Base-by-base conservation (phyloP, 1,139 yeast genomes). In the Komagataea norvegica region DNA sequence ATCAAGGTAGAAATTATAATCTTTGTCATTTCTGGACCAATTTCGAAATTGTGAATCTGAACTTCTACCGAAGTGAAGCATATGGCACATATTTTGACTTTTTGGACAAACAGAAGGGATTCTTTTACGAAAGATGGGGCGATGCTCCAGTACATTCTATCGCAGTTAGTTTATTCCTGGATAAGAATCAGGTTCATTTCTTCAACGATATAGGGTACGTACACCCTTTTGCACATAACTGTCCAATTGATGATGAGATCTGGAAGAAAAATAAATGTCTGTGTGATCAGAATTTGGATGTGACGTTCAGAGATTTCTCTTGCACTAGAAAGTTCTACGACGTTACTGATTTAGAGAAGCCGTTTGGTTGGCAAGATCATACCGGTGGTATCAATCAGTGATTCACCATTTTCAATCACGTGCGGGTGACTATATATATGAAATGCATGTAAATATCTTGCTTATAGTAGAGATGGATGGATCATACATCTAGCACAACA, bases 21-120 rank as follows among this genome's bases (percentile, higher is more conserved):
- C 63, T 77, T 31, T 79, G 86, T 52, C 86, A 79, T 57, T 79
- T 77, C 64, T 79, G 86, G 85, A 73, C 82, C 26, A 79, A 79
- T 59, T 79, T 79, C 51, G 86, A 79, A 57, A 69, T 79, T 44
- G 84, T 78, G 20, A 66, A 70, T 47, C 60, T 79, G 54, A 65
- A 72, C 47, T 61, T 76, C 42, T 72, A 76, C 65, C 61, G 82
- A 53, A 57, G 69, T 15, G 65, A 70, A 29, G 73, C 73, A 18
- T 77, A 77, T 54, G 52, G 49, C 34, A 60, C 64, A 36, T 71
- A 66, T 48, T 77, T 72, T 50, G 68, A 70, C 25, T 61, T 60
- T 52, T 65, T 75, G 46, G 80, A 75, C 55, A 53, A 61, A 38
- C 65, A 70, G 10, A 77, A 78, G 46, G 83, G 83, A 3, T 76